Conservation (phyloP, 75 land plant species). For the Pseudotsuga menziesii region DNA sequence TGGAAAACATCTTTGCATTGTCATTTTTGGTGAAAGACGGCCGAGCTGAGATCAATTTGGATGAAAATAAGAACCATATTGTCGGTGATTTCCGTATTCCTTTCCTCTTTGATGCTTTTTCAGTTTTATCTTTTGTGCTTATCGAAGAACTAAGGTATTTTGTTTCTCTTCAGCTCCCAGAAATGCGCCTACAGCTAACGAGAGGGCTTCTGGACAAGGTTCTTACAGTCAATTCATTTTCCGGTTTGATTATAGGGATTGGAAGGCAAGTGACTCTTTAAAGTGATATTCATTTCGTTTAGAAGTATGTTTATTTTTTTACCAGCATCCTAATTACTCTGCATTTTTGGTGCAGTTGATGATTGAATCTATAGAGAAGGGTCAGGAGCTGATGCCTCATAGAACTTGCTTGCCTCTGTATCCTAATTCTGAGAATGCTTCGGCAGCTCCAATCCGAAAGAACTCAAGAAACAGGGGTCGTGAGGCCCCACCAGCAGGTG, state of each 20-base stretch:
- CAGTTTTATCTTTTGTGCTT: background rate
- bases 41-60: constrained; percentile 52
- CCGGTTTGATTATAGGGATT: constrained; percentile 67
- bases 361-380: background rate
- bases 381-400: constrained; percentile 11
- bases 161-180: constrained; percentile 48
- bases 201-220: constrained; percentile 30
- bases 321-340: background rate
- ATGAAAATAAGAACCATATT: constrained; percentile 49
- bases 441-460: constrained; percentile 2
- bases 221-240: constrained; percentile 61
- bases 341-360: background rate
- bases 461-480: constrained; percentile 12
- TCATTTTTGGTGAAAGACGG: constrained; percentile 97
- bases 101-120: background rate
- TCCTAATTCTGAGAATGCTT: background rate
- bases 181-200: constrained; percentile 64
- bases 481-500: background rate
- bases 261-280: constrained; percentile 46
- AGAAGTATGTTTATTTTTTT: background rate
- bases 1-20: constrained; percentile 87
- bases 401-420: background rate
- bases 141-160: background rate
- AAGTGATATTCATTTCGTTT: background rate
- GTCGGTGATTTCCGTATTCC: constrained; percentile 38